Conservation (phyloP, 2,329 filamentous ascomycete species). For the Purpureocillium lavendulum region DNA sequence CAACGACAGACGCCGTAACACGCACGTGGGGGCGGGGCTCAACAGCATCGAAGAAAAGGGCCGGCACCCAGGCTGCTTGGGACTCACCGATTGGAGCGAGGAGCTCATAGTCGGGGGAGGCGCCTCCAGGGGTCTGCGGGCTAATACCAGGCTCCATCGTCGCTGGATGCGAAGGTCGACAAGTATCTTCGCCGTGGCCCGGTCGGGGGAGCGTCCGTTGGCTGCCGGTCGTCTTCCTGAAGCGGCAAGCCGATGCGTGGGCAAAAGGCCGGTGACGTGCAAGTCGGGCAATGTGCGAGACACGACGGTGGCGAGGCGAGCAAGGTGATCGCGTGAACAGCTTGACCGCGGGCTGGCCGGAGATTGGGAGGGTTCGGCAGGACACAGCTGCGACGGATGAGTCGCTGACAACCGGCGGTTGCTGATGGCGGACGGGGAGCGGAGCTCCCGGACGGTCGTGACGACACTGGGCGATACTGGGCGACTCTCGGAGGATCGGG, state of each 20-base stretch:
- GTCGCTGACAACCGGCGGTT: no score
- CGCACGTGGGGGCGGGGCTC: constrained; percentile 30
- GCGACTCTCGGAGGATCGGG: no score
- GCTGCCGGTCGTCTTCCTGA: constrained; percentile 2
- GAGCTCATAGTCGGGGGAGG: constrained; percentile 32
- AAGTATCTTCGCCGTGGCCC: no score
- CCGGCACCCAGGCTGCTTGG: constrained; percentile 16
- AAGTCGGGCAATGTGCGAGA: no score
- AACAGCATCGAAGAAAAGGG: constrained; percentile 29
- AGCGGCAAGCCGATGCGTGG: constrained; percentile 17
- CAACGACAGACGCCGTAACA: constrained; percentile 29
- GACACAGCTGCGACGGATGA: no score
- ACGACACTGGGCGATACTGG: no score
- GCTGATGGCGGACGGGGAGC: no score
- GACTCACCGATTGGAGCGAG: constrained; percentile 49
- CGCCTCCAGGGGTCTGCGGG: constrained; percentile 38
- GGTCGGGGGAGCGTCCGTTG: no score
- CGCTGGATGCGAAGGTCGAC: no score
- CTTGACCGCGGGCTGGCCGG: not conserved
- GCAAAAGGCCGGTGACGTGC: constrained; percentile 2
- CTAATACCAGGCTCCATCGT: constrained; percentile 27
- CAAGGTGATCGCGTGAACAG: constrained; percentile 1
- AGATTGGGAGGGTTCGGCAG: no score
- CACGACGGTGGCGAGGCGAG: no score
- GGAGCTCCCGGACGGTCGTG: no score